phyloP scores from a whole-genome alignment of 2,329 filamentous ascomycete genomes.

The Arthrocladium fulminans region DNA sequence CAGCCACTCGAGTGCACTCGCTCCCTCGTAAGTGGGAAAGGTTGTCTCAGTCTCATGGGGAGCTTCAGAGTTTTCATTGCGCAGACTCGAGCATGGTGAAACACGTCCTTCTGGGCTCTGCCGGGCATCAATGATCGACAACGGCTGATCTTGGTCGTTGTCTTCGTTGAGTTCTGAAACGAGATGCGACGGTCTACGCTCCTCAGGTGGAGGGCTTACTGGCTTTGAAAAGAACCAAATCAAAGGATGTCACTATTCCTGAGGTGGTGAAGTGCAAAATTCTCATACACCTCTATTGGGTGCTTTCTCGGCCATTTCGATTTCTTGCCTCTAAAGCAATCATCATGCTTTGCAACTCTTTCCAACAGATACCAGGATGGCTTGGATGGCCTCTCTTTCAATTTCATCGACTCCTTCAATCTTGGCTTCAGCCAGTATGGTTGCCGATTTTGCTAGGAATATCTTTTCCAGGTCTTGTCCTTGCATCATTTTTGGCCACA shows the following conservation, averaged over 20 bases:
- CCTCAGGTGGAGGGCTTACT: slow-evolving; percentile 28
- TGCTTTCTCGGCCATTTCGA: slow-evolving; percentile 40
- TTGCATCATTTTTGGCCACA: slow-evolving; percentile 50
- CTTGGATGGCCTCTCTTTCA: slow-evolving; percentile 41
- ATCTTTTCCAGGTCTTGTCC: slow-evolving; percentile 71
- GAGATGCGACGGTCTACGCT: slow-evolving; percentile 41
- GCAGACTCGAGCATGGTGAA: slow-evolving; percentile 35
- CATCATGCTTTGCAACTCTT: slow-evolving; percentile 39
- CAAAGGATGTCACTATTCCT: background rate
- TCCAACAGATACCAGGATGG: slow-evolving; percentile 37
- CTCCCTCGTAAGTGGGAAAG: too few relatives aligned
- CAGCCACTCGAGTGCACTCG: too few relatives aligned
- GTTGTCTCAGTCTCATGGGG: slow-evolving; percentile 3
- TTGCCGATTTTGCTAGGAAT: slow-evolving; percentile 66
- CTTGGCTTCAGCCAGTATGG: slow-evolving; percentile 41
- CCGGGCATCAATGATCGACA: slow-evolving; percentile 37
- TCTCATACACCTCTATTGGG: slow-evolving; percentile 32
- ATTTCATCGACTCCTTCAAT: slow-evolving; percentile 43
- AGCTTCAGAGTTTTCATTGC: slow-evolving; percentile 26
- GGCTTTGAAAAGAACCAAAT: slow-evolving; percentile 16
- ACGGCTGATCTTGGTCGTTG: slow-evolving; percentile 34
- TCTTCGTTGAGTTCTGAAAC: slow-evolving; percentile 25
- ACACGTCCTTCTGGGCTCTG: slow-evolving; percentile 40
- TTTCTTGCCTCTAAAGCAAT: slow-evolving; percentile 42
- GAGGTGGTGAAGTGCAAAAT: background rate